Evolutionary conservation across 2,329 filamentous ascomycete genomes (phyloP), one percentile per base, ranked within the genome.

Genomic region (Aspergillus glaucus): DNA sequence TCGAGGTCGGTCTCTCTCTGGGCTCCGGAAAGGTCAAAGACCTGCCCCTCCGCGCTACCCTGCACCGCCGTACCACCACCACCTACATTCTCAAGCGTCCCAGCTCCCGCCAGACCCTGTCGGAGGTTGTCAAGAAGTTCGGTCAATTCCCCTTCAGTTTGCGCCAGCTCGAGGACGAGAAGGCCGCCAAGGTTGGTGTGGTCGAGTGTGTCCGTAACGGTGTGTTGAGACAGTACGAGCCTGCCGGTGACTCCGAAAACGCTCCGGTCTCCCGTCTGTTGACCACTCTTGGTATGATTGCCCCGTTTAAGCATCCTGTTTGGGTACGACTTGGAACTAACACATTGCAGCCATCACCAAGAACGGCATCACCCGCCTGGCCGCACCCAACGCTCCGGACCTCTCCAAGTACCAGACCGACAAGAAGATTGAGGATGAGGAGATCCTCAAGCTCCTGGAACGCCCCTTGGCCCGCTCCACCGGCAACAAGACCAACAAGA

Each of bases 91-190:
- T 98, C 58, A 98, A 97, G 84, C 86, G 93, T 59, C 89, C 89
- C 52, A 95, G 88, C 58, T 96, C 92, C 46, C 84, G 92, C 68
- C 88, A 94, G 74, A 86, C 92, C 44, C 79, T 97, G 46, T 95
- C 91, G 43, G 93, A 97, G 75, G 86, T 95, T 53, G 86, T 94
- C 70, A 94, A 92, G 84, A 96, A 92, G 77, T 98, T 97, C 66
- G 91, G 92, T 57, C 89, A 83, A 54, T 98, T 98, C 80, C 93
- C 93, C 62, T 98, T 98, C 82, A 95, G 88, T 74, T 79, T 97
- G 77, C 83, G 93, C 66, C 93, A 98, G 77, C 82, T 98, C 54
- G 92, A 96, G 55, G 92, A 97, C 64, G 93, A 98, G 81, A 86
- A 92, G 66, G 85, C 91, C 57, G 93, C 89, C 51, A 87, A 97